Evolutionary conservation across 805 yeast species (phyloP).

Genomic region (Wickerhamomyces alni): DNA sequence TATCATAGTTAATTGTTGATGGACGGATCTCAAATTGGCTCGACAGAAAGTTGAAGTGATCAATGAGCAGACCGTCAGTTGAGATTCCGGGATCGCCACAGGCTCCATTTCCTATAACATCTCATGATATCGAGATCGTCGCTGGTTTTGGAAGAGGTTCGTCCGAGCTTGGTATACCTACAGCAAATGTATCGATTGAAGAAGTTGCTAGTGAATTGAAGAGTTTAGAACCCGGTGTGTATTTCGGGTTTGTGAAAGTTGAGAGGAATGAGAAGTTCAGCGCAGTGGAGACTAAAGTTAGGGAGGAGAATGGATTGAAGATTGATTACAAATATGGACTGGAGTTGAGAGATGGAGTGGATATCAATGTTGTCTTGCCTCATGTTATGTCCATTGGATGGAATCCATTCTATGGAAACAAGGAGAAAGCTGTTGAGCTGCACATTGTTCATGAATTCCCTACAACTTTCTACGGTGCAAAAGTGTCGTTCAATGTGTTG

Average conservation of each 20-base stretch:
- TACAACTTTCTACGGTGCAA: conserved; percentile 76
- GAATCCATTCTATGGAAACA: conserved; percentile 87
- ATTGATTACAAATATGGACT: conserved; percentile 62
- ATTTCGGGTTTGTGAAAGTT: conserved; percentile 70
- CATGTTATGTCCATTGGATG: conserved; percentile 96
- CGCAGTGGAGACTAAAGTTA: not conserved
- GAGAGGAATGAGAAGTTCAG: conserved; percentile 7
- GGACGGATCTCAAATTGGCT: too few relatives aligned
- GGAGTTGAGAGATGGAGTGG: conserved; percentile 30
- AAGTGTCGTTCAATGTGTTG: conserved; percentile 58
- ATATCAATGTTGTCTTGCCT: conserved; percentile 50
- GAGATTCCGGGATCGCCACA: conserved; percentile 36
- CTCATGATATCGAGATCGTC: conserved; percentile 41
- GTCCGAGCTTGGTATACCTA: conserved; percentile 87
- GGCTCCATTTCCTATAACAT: conserved; percentile 44
- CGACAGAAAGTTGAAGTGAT: too few relatives aligned
- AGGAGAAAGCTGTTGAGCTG: conserved; percentile 76
- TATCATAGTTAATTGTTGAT: too few relatives aligned
- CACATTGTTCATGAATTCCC: conserved; percentile 75
- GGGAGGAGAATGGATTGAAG: conserved; percentile 28
- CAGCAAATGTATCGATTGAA: conserved; percentile 78
- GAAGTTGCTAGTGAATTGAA: conserved; percentile 32
- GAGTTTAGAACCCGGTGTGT: conserved; percentile 68
- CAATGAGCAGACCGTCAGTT: conserved; percentile 22
- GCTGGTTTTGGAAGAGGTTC: conserved; percentile 97